Conservation (phyloP, 2,329 filamentous ascomycete genomes). For the Apiospora phragmitis region DNA sequence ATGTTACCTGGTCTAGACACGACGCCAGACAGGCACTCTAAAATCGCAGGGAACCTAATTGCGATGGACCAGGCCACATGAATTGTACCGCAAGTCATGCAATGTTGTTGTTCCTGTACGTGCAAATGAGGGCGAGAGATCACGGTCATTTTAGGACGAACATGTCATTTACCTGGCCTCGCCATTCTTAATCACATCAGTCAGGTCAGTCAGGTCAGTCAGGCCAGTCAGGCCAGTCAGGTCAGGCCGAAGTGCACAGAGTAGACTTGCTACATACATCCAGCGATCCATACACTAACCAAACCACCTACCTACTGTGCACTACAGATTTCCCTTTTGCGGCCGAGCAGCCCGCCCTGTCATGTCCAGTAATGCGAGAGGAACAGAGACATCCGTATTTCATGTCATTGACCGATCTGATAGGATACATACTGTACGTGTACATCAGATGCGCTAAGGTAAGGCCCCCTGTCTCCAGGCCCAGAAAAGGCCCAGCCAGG, state of each 20-base stretch:
- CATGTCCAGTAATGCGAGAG: background rate
- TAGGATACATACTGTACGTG: slow-evolving; percentile 8
- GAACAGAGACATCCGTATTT: slow-evolving; percentile 5
- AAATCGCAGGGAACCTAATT: slow-evolving; percentile 5
- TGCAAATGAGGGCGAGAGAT: background rate
- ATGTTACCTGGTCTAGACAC: slow-evolving; percentile 9
- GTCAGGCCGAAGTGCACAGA: background rate
- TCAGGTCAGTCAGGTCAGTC: background rate
- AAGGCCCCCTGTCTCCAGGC: slow-evolving; percentile 1
- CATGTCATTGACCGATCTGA: slow-evolving; percentile 4
- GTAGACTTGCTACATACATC: background rate
- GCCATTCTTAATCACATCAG: background rate
- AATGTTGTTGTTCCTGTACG: background rate
- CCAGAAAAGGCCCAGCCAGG: background rate
- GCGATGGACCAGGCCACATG: slow-evolving; percentile 5
- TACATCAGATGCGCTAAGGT: background rate
- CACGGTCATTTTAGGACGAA: background rate
- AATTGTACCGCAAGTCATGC: background rate
- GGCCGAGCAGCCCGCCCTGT: slow-evolving; percentile 3
- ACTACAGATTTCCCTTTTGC: slow-evolving; percentile 5
- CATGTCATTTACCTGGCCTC: background rate
- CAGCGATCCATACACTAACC: background rate
- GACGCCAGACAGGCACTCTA: slow-evolving; percentile 5
- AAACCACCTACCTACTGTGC: background rate
- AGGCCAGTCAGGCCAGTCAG: background rate